phyloP scores from a whole-genome alignment of 768 basidiomycete species.

The Boletus speciosus region DNA sequence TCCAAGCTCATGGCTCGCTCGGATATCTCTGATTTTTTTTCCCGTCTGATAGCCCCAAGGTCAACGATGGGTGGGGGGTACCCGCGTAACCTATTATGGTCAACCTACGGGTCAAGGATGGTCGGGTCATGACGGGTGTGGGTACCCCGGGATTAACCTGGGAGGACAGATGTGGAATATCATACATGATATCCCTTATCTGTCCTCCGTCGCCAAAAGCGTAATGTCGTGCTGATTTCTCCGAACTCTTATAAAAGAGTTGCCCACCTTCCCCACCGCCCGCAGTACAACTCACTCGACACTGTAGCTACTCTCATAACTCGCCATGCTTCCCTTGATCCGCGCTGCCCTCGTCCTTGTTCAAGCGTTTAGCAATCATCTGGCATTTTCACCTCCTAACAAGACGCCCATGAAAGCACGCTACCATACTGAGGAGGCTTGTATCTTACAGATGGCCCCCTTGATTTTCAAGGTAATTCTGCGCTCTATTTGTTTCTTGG shows the following conservation, averaged over 20 bases:
- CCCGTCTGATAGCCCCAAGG: not conserved
- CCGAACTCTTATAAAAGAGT: conserved; percentile 18
- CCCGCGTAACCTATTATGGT: not conserved
- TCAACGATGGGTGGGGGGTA: not conserved
- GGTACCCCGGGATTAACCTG: not conserved
- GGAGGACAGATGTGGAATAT: not conserved
- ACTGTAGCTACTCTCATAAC: not conserved
- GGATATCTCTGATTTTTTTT: not conserved
- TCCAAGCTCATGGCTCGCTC: not conserved
- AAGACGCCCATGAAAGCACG: conserved; percentile 47
- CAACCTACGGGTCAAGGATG: not conserved
- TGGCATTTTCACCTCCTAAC: conserved; percentile 56
- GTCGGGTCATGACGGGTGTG: conserved; percentile 8
- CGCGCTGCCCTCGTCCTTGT: conserved; percentile 46
- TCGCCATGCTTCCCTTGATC: conserved; percentile 42
- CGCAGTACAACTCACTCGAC: not conserved
- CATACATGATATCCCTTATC: not conserved
- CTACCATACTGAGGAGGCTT: conserved; percentile 51
- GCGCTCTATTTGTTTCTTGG: not conserved
- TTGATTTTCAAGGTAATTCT: conserved; percentile 48
- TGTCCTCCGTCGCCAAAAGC: conserved; percentile 1
- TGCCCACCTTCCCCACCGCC: not conserved
- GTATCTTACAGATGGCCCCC: conserved; percentile 54
- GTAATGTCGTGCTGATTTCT: not conserved
- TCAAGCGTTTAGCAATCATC: conserved; percentile 49